Conservation (phyloP, 129 eudicot species). For the Erigeron canadensis region DNA sequence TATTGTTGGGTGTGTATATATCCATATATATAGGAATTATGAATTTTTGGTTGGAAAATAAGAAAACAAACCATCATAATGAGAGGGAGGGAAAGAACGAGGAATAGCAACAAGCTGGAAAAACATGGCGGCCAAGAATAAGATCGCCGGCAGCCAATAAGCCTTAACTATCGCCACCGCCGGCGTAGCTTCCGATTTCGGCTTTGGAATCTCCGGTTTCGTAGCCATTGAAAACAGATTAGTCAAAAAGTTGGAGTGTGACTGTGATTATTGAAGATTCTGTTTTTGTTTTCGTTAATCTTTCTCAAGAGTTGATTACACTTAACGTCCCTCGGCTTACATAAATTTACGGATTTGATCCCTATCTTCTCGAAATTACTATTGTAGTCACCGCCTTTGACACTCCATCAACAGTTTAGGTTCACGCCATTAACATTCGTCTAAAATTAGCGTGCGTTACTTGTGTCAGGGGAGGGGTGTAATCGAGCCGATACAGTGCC, state of each 20-base stretch:
- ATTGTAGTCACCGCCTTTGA: too few species aligned
- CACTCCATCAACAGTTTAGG: too few species aligned
- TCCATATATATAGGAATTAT: too few species aligned
- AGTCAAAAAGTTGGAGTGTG: conserved; percentile 21
- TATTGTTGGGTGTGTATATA: too few species aligned
- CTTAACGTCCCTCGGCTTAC: too few species aligned
- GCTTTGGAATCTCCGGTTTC: conserved; percentile 29
- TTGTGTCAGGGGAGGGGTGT: too few species aligned
- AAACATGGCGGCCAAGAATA: conserved; percentile 55
- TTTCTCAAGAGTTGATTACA: too few species aligned
- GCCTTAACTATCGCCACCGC: conserved; percentile 41
- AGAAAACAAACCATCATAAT: conserved; percentile 63
- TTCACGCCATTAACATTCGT: too few species aligned
- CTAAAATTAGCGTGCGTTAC: too few species aligned
- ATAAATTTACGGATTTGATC: too few species aligned
- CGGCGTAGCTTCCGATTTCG: conserved; percentile 21
- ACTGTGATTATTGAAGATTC: conserved; percentile 17
- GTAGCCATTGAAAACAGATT: conserved; percentile 29
- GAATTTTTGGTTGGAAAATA: background rate
- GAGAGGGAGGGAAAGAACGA: conserved; percentile 70
- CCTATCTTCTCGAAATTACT: too few species aligned
- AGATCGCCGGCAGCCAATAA: conserved; percentile 64
- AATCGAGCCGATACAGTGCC: too few species aligned
- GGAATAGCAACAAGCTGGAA: conserved; percentile 82
- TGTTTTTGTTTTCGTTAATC: conserved; percentile 9